A percentile compares a stretch with the other conserved stretches of the same genome.
These are phyloP conservation scores for Dioszegia crocea DNA, from an alignment of 768 basidiomycete genomes.

Conservation along the genomic window DNA sequence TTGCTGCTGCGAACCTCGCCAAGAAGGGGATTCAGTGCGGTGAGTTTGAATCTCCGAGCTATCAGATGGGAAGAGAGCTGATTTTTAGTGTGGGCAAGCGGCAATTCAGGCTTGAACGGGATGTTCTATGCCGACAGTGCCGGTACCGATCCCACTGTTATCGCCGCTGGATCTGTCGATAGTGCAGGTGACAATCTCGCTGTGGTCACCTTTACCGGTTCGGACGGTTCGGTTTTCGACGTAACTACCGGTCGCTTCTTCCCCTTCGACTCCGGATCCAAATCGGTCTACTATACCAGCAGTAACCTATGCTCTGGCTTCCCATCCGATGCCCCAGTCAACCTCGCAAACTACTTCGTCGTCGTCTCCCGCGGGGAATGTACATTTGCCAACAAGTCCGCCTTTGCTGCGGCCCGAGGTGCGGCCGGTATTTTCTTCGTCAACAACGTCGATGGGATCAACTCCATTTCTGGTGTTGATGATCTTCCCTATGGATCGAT, in stretches of 20 bases:
- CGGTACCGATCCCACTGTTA: conserved; percentile 50
- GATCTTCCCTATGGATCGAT: not conserved
- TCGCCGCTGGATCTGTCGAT: conserved; percentile 51
- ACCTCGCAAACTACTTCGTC: conserved; percentile 58
- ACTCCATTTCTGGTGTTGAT: not conserved
- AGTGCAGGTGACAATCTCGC: conserved; percentile 56
- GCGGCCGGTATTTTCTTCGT: conserved; percentile 31
- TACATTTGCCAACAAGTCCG: conserved; percentile 54
- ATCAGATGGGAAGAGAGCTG: not conserved
- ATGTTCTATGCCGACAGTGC: conserved; percentile 3
- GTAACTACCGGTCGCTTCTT: conserved; percentile 2
- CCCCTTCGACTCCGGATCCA: not conserved
- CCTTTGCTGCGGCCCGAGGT: conserved; percentile 14
- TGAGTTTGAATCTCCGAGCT: not conserved
- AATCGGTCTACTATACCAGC: not conserved
- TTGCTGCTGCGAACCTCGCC: conserved; percentile 1
- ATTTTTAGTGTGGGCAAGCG: conserved; percentile 3
- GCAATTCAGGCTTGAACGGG: conserved; percentile 5
- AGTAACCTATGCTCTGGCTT: not conserved
- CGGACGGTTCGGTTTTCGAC: not conserved
- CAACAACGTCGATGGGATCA: conserved; percentile 17
- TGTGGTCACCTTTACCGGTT: conserved; percentile 41
- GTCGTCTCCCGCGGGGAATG: conserved; percentile 62
- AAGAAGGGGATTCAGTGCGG: conserved; percentile 11
- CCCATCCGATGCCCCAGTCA: conserved; percentile 45